Base-by-base conservation (phyloP, 192 early-diverging fungal genomes). In the Spinellus fusiger region DNA sequence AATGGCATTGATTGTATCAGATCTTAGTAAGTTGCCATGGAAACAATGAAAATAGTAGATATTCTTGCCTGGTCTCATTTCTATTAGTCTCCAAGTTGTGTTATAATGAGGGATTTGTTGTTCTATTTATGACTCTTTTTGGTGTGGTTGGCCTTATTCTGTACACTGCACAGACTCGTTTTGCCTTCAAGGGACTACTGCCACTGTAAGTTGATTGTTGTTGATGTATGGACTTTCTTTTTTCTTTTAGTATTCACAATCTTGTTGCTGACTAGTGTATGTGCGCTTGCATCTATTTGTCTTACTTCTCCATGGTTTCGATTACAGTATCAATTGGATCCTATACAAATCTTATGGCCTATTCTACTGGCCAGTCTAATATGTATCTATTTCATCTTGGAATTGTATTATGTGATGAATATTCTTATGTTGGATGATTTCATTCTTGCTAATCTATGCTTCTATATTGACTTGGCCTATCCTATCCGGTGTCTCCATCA, bases 401-500 rank as follows among this genome's bases (percentile, higher is more conserved):
- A 69, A 27, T 18, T 69, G 7, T 69, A 69, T 34, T 69, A 69
- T 33, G 49, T 48, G 28, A 50, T 40, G 38, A 46, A 56, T 5
- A n/a, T 55, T 7, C 35, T 69, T 35, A 69, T 51, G 23, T 26
- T 38, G 20, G 56, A 62, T 59, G 68, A 69, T 31, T 64, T 28
- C 20, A 52, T 69, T 2, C 18, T 69, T 8, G 61, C 60, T 7
- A 63, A 59, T 37, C 47, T 63, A 4, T 58, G 56, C 7, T 63
- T 69, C 25, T 62, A 69, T 54, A 47, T 69, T 18, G 61, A 69
- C n/a, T 46, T 63, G 31, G 68, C 54, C 8, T 69, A 69, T 32
- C 68, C 68, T 20, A 58, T 69, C 3, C 54, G 61, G 7, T 69
- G 61, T 35, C 38, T 69, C 12, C 68, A 69, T 31, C 68, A 69